A percentile compares a stretch with the other conserved stretches of the same genome.
These are phyloP conservation scores for Corchorus olitorius DNA, from an alignment of 345 rosid genomes.

Conservation along the genomic window DNA sequence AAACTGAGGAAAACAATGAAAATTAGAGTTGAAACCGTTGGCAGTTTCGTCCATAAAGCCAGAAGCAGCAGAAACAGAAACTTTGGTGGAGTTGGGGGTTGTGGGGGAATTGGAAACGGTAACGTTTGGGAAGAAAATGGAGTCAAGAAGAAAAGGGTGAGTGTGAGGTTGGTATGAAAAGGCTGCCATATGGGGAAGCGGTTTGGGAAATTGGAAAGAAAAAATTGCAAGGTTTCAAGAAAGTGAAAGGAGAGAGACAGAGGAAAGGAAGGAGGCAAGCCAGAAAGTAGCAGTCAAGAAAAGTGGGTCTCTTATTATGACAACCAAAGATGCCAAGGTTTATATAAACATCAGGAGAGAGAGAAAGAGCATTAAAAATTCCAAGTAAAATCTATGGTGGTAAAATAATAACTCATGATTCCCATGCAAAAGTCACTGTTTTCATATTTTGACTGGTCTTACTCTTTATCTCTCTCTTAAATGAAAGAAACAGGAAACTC, in stretches of 20 bases:
- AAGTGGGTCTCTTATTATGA: neutral
- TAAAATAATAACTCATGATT: neutral
- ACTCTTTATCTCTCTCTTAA: neutral
- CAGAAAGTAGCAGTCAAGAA: slow-evolving; percentile 3
- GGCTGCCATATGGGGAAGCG: slow-evolving; percentile 50
- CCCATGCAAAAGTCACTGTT: slow-evolving; percentile 7
- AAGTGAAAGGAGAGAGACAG: neutral
- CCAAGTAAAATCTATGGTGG: neutral
- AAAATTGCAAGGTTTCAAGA: neutral
- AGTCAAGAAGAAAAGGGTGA: slow-evolving; percentile 49
- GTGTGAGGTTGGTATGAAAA: slow-evolving; percentile 45
- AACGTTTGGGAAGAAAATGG: slow-evolving; percentile 38
- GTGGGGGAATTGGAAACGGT: neutral
- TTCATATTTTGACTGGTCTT: slow-evolving; percentile 9
- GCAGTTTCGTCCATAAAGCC: slow-evolving; percentile 29
- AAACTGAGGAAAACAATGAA: slow-evolving; percentile 33
- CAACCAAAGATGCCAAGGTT: slow-evolving; percentile 5
- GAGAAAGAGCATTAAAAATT: neutral
- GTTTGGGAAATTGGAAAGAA: neutral
- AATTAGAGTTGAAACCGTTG: slow-evolving; percentile 16
- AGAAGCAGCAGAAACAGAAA: slow-evolving; percentile 21
- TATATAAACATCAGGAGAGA: slow-evolving; percentile 9
- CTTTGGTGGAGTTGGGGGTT: slow-evolving; percentile 16
- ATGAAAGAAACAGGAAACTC: neutral
- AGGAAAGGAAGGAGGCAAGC: neutral